Base-by-base conservation (phyloP, 768 basidiomycete species). In the Auriscalpium orientale region DNA sequence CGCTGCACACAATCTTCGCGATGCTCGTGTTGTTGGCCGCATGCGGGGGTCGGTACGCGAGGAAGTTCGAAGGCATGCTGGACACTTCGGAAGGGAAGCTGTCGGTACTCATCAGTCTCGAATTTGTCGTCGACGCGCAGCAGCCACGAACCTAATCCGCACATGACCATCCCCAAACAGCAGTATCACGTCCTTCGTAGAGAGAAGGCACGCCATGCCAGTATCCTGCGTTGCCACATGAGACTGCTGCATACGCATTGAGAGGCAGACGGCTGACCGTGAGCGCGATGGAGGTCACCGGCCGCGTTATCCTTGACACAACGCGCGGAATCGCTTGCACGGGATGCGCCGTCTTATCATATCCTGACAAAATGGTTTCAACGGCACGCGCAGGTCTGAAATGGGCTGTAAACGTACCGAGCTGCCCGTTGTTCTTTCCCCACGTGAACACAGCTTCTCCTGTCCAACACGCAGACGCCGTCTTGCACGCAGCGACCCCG, bases 361-460 rank as follows among this genome's bases (percentile, higher is more conserved):
- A 94, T 1, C 91, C 89, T 89, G 54, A 18, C 20, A 20, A 16
- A 6, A 16, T 11, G n/a, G 35, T 33, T 56, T 28, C n/a, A 37
- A 8, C 38, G 49, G 18, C 53, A 33, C 5, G 50, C 7, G 35
- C 3, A 33, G 49, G 6, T 16, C 15, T 0, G n/a, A n/a, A n/a
- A 43, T 28, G 13, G 43, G 33, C 8, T 50, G 46, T 46, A 13
- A 8, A 49, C 77, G 53, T 58, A 84, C 94, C 95, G 4, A 98
- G 77, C 67, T 99, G 97, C 0, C 97, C 97, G 44, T 78, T 79
- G 68, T 98, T 97, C 22, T 87, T 90, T 0, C 97, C 97, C 94
- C 94, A 98, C 0, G 91, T 92, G 67, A 79, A 94, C 2, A 92
- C 79, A 45, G 82, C 73, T 10, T 62, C 62, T 4, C 73, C 72